phyloP scores from a whole-genome alignment of 768 basidiomycete species.

The Serpula lacrymans region DNA sequence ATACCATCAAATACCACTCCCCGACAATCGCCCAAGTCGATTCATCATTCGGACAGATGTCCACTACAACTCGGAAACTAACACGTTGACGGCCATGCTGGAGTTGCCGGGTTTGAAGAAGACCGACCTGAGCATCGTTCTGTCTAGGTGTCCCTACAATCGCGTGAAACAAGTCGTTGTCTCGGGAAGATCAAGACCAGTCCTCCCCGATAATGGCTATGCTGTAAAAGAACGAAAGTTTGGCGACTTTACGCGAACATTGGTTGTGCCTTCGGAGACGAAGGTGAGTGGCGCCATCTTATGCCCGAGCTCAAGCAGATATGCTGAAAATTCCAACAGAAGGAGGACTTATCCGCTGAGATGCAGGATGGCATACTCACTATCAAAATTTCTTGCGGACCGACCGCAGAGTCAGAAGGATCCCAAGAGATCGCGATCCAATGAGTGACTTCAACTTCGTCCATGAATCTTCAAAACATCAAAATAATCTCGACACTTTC shows the following conservation, averaged over 20 bases:
- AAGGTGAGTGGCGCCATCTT: conserved; percentile 41
- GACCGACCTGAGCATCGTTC: conserved; percentile 52
- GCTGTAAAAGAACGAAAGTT: conserved; percentile 54
- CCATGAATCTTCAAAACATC: no score
- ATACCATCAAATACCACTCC: conserved; percentile 11
- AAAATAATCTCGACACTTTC: no score
- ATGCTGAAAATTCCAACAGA: conserved; percentile 29
- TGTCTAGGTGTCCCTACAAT: conserved; percentile 60
- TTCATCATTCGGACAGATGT: conserved; percentile 60
- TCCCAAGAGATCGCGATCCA: conserved; percentile 47
- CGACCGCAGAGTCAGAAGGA: conserved; percentile 39
- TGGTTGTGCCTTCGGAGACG: conserved; percentile 54
- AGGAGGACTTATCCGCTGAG: conserved; percentile 49
- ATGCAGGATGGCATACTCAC: conserved; percentile 62
- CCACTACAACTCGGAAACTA: conserved; percentile 49
- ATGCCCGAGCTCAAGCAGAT: no score
- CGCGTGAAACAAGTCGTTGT: conserved; percentile 61
- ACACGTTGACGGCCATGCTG: conserved; percentile 54
- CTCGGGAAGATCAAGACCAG: conserved; percentile 41
- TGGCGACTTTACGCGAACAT: conserved; percentile 45
- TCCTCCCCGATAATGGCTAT: conserved; percentile 39
- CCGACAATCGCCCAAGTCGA: conserved; percentile 18
- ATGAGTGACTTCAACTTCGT: conserved; percentile 28
- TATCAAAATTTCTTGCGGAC: conserved; percentile 50
- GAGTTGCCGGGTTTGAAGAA: conserved; percentile 69